Conservation (phyloP, 2,329 filamentous ascomycete species). For the Daldinia sp. region DNA sequence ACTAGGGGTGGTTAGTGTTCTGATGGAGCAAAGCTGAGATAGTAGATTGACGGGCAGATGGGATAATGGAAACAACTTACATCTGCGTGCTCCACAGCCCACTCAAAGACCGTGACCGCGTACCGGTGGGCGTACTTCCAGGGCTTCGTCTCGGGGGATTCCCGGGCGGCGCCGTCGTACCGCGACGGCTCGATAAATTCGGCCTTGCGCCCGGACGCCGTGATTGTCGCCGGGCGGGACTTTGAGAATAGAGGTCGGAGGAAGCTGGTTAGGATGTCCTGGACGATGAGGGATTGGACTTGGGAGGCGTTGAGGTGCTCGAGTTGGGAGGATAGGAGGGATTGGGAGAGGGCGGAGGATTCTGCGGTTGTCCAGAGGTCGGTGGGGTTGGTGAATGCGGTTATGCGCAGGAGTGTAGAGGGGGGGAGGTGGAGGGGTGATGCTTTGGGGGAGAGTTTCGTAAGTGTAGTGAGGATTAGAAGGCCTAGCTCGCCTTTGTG, state of each 20-base stretch:
- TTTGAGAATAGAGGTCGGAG: slow-evolving; percentile 73
- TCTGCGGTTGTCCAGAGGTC: slow-evolving; percentile 41
- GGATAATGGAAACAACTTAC: slow-evolving; percentile 52
- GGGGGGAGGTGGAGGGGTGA: slow-evolving; percentile 22
- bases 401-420: slow-evolving; percentile 44
- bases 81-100: slow-evolving; percentile 63
- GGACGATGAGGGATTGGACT: slow-evolving; percentile 54
- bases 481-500: slow-evolving; percentile 40
- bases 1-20: not conserved
- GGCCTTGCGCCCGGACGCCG: slow-evolving; percentile 64
- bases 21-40: no score
- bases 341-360: slow-evolving; percentile 22
- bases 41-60: no score
- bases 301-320: slow-evolving; percentile 6
- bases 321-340: slow-evolving; percentile 30
- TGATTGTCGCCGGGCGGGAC: slow-evolving; percentile 61
- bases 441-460: slow-evolving; percentile 8
- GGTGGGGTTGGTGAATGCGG: slow-evolving; percentile 41
- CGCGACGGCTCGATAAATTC: slow-evolving; percentile 54
- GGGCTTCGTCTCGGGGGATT: slow-evolving; percentile 57
- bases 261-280: slow-evolving; percentile 67
- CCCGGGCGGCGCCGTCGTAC: slow-evolving; percentile 46
- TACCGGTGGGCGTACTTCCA: slow-evolving; percentile 67
- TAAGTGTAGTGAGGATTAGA: slow-evolving; percentile 40
- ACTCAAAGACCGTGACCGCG: slow-evolving; percentile 65